Base-by-base conservation (phyloP, 495 filamentous ascomycete species). In the Penicillium lividum region DNA sequence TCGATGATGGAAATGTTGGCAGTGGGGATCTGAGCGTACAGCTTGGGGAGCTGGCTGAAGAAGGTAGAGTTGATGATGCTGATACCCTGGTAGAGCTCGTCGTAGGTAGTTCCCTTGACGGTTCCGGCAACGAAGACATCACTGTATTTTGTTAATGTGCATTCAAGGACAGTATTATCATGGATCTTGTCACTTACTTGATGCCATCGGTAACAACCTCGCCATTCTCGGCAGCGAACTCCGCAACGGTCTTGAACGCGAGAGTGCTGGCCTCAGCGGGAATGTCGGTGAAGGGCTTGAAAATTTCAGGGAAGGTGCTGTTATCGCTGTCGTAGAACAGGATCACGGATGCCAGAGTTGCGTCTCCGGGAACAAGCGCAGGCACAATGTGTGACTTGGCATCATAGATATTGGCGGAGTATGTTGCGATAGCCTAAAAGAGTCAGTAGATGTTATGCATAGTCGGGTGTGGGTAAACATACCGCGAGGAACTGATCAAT, bases 51-150 rank as follows among this genome's bases (percentile, higher is more conserved):
- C 51, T 67, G 54, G 42, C 44, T 51, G 64, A 69, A 71, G 69
- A 74, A 72, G 46, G 72, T 74, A 44, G 59, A 62, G 69, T 72
- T 73, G 62, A 74, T 74, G 57, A 74, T 67, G 60, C 59, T 65
- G 55, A 73, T 71, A 8, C 69, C 72, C 31, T 62, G 33, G 51
- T 62, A 55, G 29, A 73, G 68, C 9, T 68, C 62, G 10, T 54
- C 38, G 57, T 68, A 70, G 59, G 53, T 71, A 22, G 67, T 70
- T 43, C 69, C 72, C 46, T 59, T 68, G 15, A 72, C 67, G n/a
- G 68, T 73, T 40, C 69, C 69, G 48, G 72, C 72, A 48, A 74
- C 70, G 58, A 74, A 72, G 7, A 74, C 54, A 49, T 74, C 72
- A 18, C 69, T 74, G 50, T 27, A 8, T 9, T 38, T 46, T n/a